Conservation (phyloP, 176 grass and related monocot species). For the Cenchrus fungigraminus region DNA sequence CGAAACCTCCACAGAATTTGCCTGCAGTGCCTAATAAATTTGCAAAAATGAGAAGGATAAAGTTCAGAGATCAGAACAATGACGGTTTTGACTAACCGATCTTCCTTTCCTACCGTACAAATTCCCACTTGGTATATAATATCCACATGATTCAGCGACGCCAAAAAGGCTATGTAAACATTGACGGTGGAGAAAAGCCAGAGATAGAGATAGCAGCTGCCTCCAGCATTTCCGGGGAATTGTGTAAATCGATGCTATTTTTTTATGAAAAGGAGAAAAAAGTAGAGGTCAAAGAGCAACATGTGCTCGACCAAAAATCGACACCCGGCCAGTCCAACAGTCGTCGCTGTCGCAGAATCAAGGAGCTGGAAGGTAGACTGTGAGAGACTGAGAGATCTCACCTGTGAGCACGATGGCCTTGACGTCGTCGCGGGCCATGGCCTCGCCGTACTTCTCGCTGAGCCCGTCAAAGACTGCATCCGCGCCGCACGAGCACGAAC, state of each 20-base stretch:
- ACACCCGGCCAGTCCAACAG: too few species aligned
- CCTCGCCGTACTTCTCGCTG: constrained; percentile 82
- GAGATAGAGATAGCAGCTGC: too few species aligned
- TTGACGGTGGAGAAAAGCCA: too few species aligned
- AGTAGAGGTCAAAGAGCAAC: neutral
- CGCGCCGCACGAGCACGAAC: neutral
- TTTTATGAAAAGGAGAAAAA: neutral
- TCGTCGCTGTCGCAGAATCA: neutral
- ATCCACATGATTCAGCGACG: neutral
- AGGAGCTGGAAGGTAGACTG: neutral
- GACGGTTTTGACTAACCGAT: neutral
- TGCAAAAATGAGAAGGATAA: neutral
- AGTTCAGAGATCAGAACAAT: constrained; percentile 22
- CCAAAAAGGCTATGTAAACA: too few species aligned
- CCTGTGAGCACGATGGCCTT: constrained; percentile 91
- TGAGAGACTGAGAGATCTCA: constrained; percentile 14
- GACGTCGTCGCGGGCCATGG: constrained; percentile 66
- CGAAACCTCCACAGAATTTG: constrained; percentile 93
- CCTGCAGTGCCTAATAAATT: constrained; percentile 52
- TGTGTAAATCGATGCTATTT: neutral
- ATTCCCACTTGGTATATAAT: neutral
- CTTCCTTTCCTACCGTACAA: neutral
- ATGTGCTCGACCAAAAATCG: neutral
- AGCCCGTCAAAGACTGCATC: constrained; percentile 70
- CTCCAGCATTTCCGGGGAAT: neutral